Evolutionary conservation across 371 early-diverging fungal species (phyloP).

Genomic region (Mortierella sp.): DNA sequence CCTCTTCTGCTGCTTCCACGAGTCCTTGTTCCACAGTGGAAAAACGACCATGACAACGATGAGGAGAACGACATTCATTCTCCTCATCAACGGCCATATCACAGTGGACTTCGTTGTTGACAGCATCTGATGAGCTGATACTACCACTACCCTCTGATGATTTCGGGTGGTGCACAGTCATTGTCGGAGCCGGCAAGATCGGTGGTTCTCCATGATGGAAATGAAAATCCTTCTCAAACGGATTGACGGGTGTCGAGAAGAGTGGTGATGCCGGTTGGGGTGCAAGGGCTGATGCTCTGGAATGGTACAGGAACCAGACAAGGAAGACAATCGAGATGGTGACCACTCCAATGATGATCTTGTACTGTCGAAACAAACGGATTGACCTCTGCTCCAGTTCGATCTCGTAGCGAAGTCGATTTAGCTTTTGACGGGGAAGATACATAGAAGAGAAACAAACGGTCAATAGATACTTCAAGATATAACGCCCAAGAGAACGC

Average conservation of each 20-base stretch:
- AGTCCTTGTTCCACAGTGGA: too few species aligned
- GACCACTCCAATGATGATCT: slow-evolving; percentile 39
- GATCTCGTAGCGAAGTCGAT: slow-evolving; percentile 33
- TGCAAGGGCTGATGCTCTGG: slow-evolving; percentile 14
- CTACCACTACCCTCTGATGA: neutral
- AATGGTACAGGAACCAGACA: slow-evolving; percentile 30
- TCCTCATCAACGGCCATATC: too few species aligned
- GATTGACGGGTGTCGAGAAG: slow-evolving; percentile 15
- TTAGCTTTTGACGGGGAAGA: too few species aligned
- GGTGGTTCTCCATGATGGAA: slow-evolving; percentile 25
- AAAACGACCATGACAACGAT: too few species aligned
- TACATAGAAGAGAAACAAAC: neutral
- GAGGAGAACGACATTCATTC: too few species aligned
- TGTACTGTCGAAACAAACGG: slow-evolving; percentile 43
- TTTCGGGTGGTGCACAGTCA: too few species aligned
- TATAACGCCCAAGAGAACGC: too few species aligned
- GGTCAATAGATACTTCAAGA: too few species aligned
- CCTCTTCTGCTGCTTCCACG: too few species aligned
- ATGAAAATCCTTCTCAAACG: slow-evolving; percentile 14
- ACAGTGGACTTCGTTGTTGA: too few species aligned
- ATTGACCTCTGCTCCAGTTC: slow-evolving; percentile 46
- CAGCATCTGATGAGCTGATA: neutral
- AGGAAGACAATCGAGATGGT: slow-evolving; percentile 17
- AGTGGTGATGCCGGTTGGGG: slow-evolving; percentile 34
- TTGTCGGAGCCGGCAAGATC: slow-evolving; percentile 11